Conservation (phyloP, 371 early-diverging fungal species). For the Mortierella sp. region DNA sequence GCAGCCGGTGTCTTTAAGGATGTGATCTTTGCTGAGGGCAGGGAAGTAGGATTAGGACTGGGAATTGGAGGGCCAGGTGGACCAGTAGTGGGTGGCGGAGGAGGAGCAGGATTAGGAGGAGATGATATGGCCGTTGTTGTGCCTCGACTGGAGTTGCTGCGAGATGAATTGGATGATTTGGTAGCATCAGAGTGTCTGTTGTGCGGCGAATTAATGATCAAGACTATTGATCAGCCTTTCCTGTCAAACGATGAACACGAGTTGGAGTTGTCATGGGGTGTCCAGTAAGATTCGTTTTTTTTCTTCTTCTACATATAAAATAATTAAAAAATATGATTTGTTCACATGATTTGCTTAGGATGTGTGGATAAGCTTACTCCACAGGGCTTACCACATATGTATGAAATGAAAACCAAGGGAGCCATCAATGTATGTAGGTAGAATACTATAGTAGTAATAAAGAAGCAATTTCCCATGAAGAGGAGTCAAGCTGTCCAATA, state of each 20-base stretch:
- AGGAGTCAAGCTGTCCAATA: no score
- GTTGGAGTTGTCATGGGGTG: constrained; percentile 65
- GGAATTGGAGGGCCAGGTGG: constrained; percentile 20
- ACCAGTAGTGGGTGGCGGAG: constrained; percentile 4
- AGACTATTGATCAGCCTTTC: constrained; percentile 82
- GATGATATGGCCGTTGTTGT: constrained; percentile 59
- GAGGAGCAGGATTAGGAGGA: constrained; percentile 21
- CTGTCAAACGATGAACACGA: constrained; percentile 69
- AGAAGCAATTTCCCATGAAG: constrained; percentile 1
- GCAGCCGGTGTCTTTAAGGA: constrained; percentile 61
- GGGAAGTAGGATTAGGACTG: constrained; percentile 25
- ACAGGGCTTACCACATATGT: no score
- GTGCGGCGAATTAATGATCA: constrained; percentile 93
- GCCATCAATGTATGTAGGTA: no score
- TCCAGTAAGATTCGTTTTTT: constrained; percentile 63
- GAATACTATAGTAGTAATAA: neutral
- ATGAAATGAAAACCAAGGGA: no score
- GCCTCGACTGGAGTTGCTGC: constrained; percentile 58
- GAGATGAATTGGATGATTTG: constrained; percentile 84
- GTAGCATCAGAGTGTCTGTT: constrained; percentile 88
- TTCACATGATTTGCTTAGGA: neutral
- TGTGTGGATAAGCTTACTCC: no score
- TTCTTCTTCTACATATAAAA: neutral
- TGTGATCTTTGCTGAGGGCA: constrained; percentile 56
- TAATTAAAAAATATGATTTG: neutral